Evolutionary conservation across 1,139 yeast species (phyloP).

Genomic region (Debaryomycetaceae sp.): DNA sequence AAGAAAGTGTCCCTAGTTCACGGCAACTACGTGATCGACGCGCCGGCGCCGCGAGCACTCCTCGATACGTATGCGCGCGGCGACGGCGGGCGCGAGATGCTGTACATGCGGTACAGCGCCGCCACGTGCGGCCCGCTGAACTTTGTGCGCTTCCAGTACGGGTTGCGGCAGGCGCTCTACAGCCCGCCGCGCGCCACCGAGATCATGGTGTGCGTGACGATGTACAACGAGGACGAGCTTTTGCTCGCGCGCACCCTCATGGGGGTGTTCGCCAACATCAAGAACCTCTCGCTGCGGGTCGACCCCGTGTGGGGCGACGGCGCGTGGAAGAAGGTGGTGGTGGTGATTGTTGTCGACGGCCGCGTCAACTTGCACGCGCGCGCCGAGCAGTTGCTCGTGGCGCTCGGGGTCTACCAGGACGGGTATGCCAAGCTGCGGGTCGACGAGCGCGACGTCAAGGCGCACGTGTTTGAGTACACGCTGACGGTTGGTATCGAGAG

Average conservation of each 20-base stretch:
- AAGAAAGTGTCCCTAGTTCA: conserved; percentile 53
- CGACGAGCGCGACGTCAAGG: conserved; percentile 62
- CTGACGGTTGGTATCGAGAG: conserved; percentile 70
- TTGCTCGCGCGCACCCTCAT: conserved; percentile 68
- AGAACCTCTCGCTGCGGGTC: conserved; percentile 52
- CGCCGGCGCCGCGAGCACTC: conserved; percentile 66
- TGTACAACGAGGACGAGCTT: conserved; percentile 78
- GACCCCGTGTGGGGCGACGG: conserved; percentile 75
- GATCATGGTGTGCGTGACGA: conserved; percentile 68
- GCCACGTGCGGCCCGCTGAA: conserved; percentile 77
- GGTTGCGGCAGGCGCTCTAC: conserved; percentile 64
- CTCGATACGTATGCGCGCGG: conserved; percentile 49
- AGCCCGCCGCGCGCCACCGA: conserved; percentile 67
- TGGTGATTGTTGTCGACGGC: conserved; percentile 74
- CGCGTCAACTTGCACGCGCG: conserved; percentile 64
- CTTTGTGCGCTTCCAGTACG: conserved; percentile 53
- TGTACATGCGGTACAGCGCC: conserved; percentile 76
- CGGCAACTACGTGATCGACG: conserved; percentile 75
- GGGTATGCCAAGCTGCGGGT: conserved; percentile 79
- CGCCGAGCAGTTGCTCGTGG: conserved; percentile 60
- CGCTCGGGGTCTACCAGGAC: conserved; percentile 75
- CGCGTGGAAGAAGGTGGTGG: conserved; percentile 77
- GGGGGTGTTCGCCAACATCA: conserved; percentile 72
- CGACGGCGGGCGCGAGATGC: conserved; percentile 58
- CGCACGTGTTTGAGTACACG: conserved; percentile 78